Base-by-base conservation (phyloP, 2,329 filamentous ascomycete genomes). In the Colletotrichum cordylinicola region DNA sequence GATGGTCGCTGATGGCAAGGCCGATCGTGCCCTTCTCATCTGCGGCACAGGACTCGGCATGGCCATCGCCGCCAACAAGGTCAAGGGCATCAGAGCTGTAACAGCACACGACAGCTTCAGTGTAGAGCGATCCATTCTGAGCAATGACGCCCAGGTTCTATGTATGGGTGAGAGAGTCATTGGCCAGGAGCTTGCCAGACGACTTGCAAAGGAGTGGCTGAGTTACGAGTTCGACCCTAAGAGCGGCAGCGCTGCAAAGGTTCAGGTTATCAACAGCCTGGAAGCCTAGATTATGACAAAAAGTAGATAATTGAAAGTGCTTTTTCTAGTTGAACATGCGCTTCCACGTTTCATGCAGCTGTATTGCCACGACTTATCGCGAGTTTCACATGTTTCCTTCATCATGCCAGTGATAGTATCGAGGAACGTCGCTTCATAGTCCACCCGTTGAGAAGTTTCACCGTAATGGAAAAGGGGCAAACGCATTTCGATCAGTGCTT, bases 21-120 rank as follows among this genome's bases (percentile, higher is more conserved):
- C 91, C 68, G 95, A 98, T 85, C 93, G 95, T 69, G 95, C 94
- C 0, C 88, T 98, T 48, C 87, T 96, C 56, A 95, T 98, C 86
- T 98, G 95, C 86, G 95, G 95, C 4, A 98, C 95, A 0, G 95
- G 95, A 0, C 90, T 98, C 9, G 95, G 95, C 24, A 95, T 98
- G 9, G 95, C 95, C 80, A 98, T 98, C 82, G 87, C 91, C n/a
- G 95, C 95, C 79, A 98, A 98, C 89, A 98, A 98, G 85, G 92
- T 98, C 78, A 93, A 92, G 72, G 95, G 95, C 8, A 92, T 98
- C 77, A 89, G 95, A 29, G 95, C 95, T n/a, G 95, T 98, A 21
- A 98, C 95, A 7, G 95, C 95, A 2, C 95, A 98, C 83, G 95
- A 98, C 83, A 93, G 92, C 79, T 98, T 96, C 87, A 93, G 91